A percentile compares a stretch with the other conserved stretches of the same genome.
Evolutionary conservation across 1,284 basidiomycete species (phyloP).

Genomic region (Melampsora americana): DNA sequence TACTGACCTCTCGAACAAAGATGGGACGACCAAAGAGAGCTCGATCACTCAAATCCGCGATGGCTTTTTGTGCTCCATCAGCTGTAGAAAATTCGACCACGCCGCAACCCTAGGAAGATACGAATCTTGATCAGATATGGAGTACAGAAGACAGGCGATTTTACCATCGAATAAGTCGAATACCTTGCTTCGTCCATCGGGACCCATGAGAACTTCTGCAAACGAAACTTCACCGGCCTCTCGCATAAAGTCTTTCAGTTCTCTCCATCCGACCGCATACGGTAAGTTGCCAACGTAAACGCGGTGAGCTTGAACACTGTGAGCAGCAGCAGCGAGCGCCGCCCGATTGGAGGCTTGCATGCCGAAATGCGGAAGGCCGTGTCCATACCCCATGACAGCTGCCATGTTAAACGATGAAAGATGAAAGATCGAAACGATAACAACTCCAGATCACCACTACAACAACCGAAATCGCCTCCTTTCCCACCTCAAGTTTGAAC

Average conservation of each 20-base stretch:
- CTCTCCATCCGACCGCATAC: slow-evolving; percentile 41
- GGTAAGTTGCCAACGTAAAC: slow-evolving; percentile 43
- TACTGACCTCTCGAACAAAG: slow-evolving; percentile 84
- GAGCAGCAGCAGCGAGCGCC: slow-evolving; percentile 40
- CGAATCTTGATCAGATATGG: background rate
- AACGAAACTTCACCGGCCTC: slow-evolving; percentile 43
- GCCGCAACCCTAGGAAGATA: slow-evolving; percentile 32
- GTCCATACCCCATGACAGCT: slow-evolving; percentile 37
- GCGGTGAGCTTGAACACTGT: slow-evolving; percentile 42
- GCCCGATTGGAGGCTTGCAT: slow-evolving; percentile 27
- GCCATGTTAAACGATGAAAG: slow-evolving; percentile 26
- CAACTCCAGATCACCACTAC: too few relatives aligned
- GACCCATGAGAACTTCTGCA: slow-evolving; percentile 42
- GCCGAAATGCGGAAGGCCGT: slow-evolving; percentile 22
- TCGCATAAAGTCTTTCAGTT: slow-evolving; percentile 44
- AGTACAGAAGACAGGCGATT: too few relatives aligned
- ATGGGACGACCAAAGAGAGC: slow-evolving; percentile 83
- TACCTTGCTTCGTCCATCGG: slow-evolving; percentile 43
- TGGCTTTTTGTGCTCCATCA: slow-evolving; percentile 79
- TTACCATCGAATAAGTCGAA: too few relatives aligned
- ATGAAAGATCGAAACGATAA: background rate
- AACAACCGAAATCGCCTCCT: too few relatives aligned
- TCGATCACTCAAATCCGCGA: slow-evolving; percentile 81
- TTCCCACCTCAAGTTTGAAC: too few relatives aligned
- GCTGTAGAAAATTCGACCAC: slow-evolving; percentile 75